These are phyloP conservation scores for Comarum palustre DNA, from an alignment of 306 rosid genomes.

Conservation along the genomic window DNA sequence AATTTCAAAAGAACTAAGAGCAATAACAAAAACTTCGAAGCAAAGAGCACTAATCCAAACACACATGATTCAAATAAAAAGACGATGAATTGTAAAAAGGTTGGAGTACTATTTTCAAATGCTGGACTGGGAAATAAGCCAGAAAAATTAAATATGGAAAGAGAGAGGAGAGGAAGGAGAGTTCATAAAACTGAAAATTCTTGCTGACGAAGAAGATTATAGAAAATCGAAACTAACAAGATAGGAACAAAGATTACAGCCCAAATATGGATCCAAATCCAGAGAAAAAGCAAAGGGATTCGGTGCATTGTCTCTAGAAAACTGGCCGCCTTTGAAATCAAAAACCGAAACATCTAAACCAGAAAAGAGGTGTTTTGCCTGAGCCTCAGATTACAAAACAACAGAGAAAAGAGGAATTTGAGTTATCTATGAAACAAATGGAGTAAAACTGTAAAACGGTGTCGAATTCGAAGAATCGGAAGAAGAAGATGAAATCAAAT, in stretches of 20 bases:
- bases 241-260: neutral
- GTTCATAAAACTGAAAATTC: conserved; percentile 13
- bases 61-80: neutral
- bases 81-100: neutral
- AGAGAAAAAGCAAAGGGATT: neutral
- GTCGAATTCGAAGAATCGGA: conserved; percentile 18
- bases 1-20: neutral
- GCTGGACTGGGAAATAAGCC: neutral
- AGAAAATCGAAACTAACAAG: neutral
- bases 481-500: conserved; percentile 1
- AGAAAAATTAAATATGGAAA: too few species aligned
- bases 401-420: conserved; percentile 18
- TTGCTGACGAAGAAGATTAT: neutral
- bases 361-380: conserved; percentile 13
- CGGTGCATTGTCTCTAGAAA: conserved; percentile 21
- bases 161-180: neutral
- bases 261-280: conserved; percentile 1
- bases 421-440: conserved; percentile 16
- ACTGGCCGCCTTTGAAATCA: conserved; percentile 15
- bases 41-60: neutral
- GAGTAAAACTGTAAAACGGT: neutral
- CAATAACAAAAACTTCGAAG: neutral
- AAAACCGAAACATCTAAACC: conserved; percentile 7
- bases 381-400: conserved; percentile 18
- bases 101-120: conserved; percentile 1